Base-by-base conservation (phyloP, 768 basidiomycete species). In the Daedaleopsis sinensis region DNA sequence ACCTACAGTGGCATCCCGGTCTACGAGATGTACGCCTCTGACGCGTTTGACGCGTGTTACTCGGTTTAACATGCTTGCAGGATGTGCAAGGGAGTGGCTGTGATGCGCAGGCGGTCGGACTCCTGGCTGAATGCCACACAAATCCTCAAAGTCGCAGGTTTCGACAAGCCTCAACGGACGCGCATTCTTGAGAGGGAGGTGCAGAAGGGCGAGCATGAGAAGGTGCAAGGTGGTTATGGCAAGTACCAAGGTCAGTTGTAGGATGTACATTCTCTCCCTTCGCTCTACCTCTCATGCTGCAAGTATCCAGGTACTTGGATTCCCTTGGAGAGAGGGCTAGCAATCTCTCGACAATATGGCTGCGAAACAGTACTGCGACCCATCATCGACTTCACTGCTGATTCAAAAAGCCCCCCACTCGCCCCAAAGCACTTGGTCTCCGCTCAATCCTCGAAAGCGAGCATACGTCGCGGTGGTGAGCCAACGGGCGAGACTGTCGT, bases 111-210 rank as follows among this genome's bases (percentile, higher is more conserved):
- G 70, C 90, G 95, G 73, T 84, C 93, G 39, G 97, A 99, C 77
- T 91, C 91, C 44, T 99, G 97, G 93, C 83, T 99, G 59, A 99
- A 99, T 84, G 97, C 97, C 76, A 99, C 97, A 0, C 94, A 96
- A 73, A 97, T 99, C 65, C 86, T 99, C 71, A 99, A 99, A 75
- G 96, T 99, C 67, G 97, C 96, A 32, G 97, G 96, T 11, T 98
- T 98, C 68, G 97, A 99, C 79, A 99, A 99, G 74, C 97, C 97
- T 1, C 97, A 98, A 73, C 82, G 97, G 52, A 99, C 97, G 61
- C 88, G 97, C 57, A 96, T 99, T 16, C 83, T 99, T 47, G 97
- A 99, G 76, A 86, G 97, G 66, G 97, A 99, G 77, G 89, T 99
- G 8, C 97, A 99, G 74, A 98, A 98, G 73, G 97, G 96, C 27